A percentile compares a stretch with the other conserved stretches of the same genome.
Evolutionary conservation across 768 basidiomycete species (phyloP).

Genomic region (Sarcomyxa edulis): DNA sequence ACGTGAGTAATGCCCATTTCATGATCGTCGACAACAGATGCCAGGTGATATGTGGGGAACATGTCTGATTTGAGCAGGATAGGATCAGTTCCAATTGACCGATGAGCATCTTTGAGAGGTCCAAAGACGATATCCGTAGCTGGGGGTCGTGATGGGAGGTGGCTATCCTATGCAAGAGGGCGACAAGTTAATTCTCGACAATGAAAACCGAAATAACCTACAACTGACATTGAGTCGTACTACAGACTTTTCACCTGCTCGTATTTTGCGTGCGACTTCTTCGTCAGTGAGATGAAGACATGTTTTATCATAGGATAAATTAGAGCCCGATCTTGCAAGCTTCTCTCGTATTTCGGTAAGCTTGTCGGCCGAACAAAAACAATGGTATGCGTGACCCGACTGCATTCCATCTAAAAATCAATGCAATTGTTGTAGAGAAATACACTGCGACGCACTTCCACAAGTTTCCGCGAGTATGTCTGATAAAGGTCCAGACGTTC

Average conservation of each 20-base stretch:
- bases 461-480: conserved; percentile 62
- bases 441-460: conserved; percentile 50
- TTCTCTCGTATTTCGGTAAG: conserved; percentile 64
- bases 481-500: conserved; percentile 85
- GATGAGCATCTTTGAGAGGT: conserved; percentile 63
- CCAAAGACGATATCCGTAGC: conserved; percentile 76
- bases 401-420: conserved; percentile 21
- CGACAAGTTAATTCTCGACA: conserved; percentile 1
- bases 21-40: conserved; percentile 93
- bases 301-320: conserved; percentile 80
- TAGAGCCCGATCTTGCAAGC: conserved; percentile 68
- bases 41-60: conserved; percentile 95
- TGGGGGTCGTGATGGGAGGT: conserved; percentile 43
- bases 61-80: conserved; percentile 88
- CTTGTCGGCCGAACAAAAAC: conserved; percentile 82
- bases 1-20: conserved; percentile 97
- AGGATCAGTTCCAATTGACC: conserved; percentile 82
- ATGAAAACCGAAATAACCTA: background rate
- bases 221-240: conserved; percentile 81
- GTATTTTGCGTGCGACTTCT: conserved; percentile 70
- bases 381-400: conserved; percentile 89
- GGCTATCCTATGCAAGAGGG: conserved; percentile 42
- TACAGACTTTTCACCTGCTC: conserved; percentile 72
- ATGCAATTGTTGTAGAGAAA: background rate
- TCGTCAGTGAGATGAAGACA: conserved; percentile 86